phyloP scores from a whole-genome alignment of 1,284 basidiomycete species.

The Stereum hirsutum region DNA sequence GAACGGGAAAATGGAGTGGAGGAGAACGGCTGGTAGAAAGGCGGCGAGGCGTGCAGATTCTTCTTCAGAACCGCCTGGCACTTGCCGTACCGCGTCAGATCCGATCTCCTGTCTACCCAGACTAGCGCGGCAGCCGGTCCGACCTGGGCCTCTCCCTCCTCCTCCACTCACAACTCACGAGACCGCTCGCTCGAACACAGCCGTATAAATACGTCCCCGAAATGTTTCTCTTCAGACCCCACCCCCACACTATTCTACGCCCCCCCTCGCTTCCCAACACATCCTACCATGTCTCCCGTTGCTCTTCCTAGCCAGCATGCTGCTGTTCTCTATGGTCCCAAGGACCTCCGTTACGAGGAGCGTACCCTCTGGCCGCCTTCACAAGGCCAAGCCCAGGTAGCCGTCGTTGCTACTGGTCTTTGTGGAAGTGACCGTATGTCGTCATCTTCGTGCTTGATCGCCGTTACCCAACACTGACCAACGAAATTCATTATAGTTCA shows the following conservation, averaged over 20 bases:
- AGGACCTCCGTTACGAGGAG: constrained; percentile 64
- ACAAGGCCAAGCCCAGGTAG: constrained; percentile 62
- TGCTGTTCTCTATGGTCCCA: constrained; percentile 63
- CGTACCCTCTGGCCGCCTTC: constrained; percentile 61
- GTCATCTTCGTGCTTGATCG: constrained; percentile 1
- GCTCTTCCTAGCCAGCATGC: constrained; percentile 48
- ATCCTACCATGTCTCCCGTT: constrained; percentile 43
- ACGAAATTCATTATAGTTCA: constrained; percentile 61
- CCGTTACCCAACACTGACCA: too few relatives aligned
- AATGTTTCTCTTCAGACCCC: constrained; percentile 17
- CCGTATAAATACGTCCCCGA: too few relatives aligned
- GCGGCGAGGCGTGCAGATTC: background rate
- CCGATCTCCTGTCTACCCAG: too few relatives aligned
- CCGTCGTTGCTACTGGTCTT: constrained; percentile 77
- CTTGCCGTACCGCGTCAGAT: too few relatives aligned
- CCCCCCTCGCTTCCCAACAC: constrained; percentile 12
- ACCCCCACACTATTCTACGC: constrained; percentile 1
- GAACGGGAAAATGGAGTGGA: background rate
- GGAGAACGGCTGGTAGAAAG: constrained; percentile 3
- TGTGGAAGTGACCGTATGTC: constrained; percentile 84
- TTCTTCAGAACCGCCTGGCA: too few relatives aligned
- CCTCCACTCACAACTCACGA: constrained; percentile 8
- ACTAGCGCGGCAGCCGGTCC: too few relatives aligned
- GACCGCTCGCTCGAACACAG: constrained; percentile 1
- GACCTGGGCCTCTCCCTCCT: constrained; percentile 4